These are phyloP conservation scores for Neonectria faginata DNA, from an alignment of 2,329 filamentous ascomycete genomes.

Conservation along the genomic window DNA sequence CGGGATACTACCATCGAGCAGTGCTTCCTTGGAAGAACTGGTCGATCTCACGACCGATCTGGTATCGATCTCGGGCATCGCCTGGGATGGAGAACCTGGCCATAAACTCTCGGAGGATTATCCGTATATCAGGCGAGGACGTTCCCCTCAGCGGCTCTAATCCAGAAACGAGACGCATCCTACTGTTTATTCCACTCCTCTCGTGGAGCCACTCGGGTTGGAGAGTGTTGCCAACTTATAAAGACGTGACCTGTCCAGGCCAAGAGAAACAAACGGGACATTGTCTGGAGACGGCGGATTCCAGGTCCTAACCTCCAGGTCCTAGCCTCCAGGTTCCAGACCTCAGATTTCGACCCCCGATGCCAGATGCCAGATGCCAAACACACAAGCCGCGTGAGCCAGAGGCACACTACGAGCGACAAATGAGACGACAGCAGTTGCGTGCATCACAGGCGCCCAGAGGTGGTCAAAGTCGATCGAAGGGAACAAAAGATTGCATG, in stretches of 20 bases:
- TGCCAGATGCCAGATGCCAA: neutral
- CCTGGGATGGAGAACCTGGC: constrained; percentile 14
- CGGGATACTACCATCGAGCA: neutral
- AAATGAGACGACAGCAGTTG: constrained; percentile 16
- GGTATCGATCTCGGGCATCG: constrained; percentile 23
- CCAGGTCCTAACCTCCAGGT: too few relatives aligned
- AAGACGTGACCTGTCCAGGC: neutral
- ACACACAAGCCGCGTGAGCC: neutral
- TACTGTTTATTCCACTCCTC: neutral
- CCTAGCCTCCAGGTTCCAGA: neutral
- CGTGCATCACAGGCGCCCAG: neutral
- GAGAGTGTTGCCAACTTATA: constrained; percentile 5
- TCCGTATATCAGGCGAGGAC: constrained; percentile 7
- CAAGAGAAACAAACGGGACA: neutral
- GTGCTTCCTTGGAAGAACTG: constrained; percentile 3
- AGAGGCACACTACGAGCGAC: constrained; percentile 7
- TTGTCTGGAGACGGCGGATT: constrained; percentile 5
- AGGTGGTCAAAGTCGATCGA: neutral
- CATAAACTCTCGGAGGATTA: neutral
- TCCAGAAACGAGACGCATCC: constrained; percentile 10
- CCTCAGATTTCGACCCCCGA: neutral
- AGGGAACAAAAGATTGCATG: neutral
- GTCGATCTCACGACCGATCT: constrained; percentile 13
- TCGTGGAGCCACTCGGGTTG: constrained; percentile 1
- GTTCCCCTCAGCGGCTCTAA: neutral